Conservation (phyloP, 768 basidiomycete species). For the Podaxis rugospora region DNA sequence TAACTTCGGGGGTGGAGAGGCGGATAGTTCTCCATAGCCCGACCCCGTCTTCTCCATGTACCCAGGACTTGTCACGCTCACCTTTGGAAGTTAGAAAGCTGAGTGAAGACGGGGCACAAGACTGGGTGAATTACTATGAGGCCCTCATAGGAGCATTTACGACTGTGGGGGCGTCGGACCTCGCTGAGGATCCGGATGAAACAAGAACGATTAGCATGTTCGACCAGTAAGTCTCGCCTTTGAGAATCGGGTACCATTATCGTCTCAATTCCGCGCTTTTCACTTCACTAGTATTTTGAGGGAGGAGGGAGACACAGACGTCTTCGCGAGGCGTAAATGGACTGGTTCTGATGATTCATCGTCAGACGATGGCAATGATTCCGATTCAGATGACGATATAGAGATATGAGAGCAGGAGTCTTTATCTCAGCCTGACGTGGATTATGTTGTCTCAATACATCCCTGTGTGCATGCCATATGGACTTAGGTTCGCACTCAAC, state of each 20-base stretch:
- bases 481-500: too few relatives aligned
- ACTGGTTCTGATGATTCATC: slow-evolving; percentile 18
- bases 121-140: slow-evolving; percentile 32
- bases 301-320: slow-evolving; percentile 52
- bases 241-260: background rate
- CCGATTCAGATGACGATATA: slow-evolving; percentile 12
- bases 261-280: background rate
- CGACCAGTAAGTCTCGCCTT: slow-evolving; percentile 52
- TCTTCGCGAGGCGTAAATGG: slow-evolving; percentile 46
- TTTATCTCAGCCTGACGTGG: background rate
- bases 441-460: too few relatives aligned
- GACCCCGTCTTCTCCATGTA: slow-evolving; percentile 49
- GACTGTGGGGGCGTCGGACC: slow-evolving; percentile 21
- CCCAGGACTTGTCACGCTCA: slow-evolving; percentile 41
- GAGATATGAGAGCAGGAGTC: background rate
- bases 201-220: slow-evolving; percentile 57
- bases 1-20: slow-evolving; percentile 73
- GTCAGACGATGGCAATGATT: slow-evolving; percentile 22
- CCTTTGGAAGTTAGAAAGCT: slow-evolving; percentile 44
- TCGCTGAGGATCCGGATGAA: slow-evolving; percentile 34
- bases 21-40: slow-evolving; percentile 67
- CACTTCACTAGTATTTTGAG: slow-evolving; percentile 45
- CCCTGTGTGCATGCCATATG: too few relatives aligned
- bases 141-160: slow-evolving; percentile 26
- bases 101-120: slow-evolving; percentile 27